A percentile compares a stretch with the other conserved stretches of the same genome.
Conservation (phyloP, 108 stramenopile species). For the Pseudonitzschia pungens region DNA sequence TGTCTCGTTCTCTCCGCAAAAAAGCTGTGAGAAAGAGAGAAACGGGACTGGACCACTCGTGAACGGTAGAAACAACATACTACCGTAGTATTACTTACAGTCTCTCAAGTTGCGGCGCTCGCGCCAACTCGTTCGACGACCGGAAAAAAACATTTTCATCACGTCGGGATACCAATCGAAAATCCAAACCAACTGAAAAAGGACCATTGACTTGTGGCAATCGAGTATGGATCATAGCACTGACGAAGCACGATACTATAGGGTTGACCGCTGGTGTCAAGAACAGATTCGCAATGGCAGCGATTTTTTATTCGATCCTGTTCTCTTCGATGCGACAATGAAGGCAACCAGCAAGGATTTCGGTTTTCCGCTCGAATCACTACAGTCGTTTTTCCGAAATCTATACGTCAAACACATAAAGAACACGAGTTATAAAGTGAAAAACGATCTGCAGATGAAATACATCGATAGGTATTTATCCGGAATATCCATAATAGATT, state of each 20-base stretch:
- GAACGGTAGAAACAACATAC: too few species aligned
- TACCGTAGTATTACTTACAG: too few species aligned
- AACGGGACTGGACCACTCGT: not conserved
- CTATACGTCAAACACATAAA: conserved; percentile 64
- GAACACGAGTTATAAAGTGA: conserved; percentile 38
- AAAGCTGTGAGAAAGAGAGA: too few species aligned
- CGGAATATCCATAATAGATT: conserved; percentile 51
- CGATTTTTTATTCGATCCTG: conserved; percentile 54
- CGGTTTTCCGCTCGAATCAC: conserved; percentile 60
- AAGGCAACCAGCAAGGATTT: conserved; percentile 32
- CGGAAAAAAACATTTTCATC: too few species aligned
- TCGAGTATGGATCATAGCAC: not conserved
- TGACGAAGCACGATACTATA: conserved; percentile 34
- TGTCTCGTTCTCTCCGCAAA: too few species aligned
- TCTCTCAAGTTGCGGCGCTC: too few species aligned
- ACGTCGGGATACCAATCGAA: too few species aligned
- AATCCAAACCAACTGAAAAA: too few species aligned
- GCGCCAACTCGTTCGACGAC: too few species aligned
- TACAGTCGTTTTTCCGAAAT: conserved; percentile 69
- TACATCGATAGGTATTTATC: conserved; percentile 45
- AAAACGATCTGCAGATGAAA: conserved; percentile 14
- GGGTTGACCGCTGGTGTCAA: conserved; percentile 52
- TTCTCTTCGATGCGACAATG: conserved; percentile 43
- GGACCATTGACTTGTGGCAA: not conserved
- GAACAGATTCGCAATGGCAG: conserved; percentile 37